Conservation (phyloP, 108 stramenopile species). For the Chaetoceros muelleri region DNA sequence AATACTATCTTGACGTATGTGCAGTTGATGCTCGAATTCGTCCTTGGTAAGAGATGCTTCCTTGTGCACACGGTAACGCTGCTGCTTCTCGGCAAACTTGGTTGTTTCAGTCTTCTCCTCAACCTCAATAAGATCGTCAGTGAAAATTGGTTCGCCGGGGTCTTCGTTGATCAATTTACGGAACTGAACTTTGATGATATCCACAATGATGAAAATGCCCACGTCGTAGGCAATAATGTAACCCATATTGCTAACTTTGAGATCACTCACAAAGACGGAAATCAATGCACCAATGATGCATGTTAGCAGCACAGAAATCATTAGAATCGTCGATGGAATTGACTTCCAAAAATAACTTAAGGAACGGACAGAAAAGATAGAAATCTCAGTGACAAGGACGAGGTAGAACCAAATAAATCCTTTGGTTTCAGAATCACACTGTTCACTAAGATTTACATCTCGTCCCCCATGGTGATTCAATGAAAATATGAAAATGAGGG, state of each 20-base stretch:
- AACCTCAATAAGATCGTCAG: conserved; percentile 28
- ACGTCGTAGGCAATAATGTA: conserved; percentile 36
- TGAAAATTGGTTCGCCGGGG: conserved; percentile 36
- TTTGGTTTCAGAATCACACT: conserved; percentile 22
- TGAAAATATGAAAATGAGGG: conserved; percentile 42
- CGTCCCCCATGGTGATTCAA: conserved; percentile 9
- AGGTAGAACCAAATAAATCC: conserved; percentile 50
- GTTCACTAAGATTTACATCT: conserved; percentile 14
- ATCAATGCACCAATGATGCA: conserved; percentile 25
- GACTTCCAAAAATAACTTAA: conserved; percentile 32
- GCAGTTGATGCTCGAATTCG: conserved; percentile 24
- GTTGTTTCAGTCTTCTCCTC: conserved; percentile 23
- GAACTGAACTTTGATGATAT: conserved; percentile 36
- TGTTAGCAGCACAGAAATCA: conserved; percentile 33
- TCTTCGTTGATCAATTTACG: conserved; percentile 29
- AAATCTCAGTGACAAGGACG: conserved; percentile 39
- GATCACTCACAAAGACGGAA: conserved; percentile 14
- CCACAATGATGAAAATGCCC: conserved; percentile 34
- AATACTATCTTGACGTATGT: no score
- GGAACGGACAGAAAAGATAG: conserved; percentile 47
- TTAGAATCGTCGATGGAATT: conserved; percentile 22
- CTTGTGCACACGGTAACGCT: conserved; percentile 34
- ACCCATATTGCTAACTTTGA: conserved; percentile 16
- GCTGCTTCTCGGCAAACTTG: conserved; percentile 21
- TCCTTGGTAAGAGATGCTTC: conserved; percentile 14